Conservation (phyloP, 192 early-diverging fungal species). For the Gigaspora rosea region DNA sequence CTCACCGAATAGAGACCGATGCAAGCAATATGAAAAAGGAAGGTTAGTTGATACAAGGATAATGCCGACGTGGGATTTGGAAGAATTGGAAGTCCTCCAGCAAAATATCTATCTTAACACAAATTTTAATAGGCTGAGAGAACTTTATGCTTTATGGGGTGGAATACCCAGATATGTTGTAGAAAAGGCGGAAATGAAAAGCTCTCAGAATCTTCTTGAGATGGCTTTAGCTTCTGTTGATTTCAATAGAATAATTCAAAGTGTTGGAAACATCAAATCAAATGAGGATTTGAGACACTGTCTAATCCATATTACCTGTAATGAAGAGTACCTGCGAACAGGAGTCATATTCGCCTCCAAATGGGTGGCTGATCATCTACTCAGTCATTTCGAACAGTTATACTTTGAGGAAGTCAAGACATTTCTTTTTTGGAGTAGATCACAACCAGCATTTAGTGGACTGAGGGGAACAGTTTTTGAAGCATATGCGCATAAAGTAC, state of each 20-base stretch:
- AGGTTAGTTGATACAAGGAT: constrained; percentile 19
- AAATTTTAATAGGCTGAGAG: constrained; percentile 3
- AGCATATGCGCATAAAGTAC: constrained; percentile 17
- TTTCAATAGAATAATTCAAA: constrained; percentile 14
- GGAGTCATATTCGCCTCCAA: constrained; percentile 22
- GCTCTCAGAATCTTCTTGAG: constrained; percentile 17
- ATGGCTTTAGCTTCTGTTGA: not conserved
- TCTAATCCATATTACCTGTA: constrained; percentile 23
- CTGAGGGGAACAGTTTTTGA: constrained; percentile 10
- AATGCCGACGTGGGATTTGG: constrained; percentile 3
- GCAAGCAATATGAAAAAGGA: constrained; percentile 16
- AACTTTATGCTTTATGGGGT: constrained; percentile 14
- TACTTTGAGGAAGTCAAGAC: constrained; percentile 9
- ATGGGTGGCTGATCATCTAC: constrained; percentile 22
- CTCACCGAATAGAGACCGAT: constrained; percentile 17
- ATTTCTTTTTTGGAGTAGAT: constrained; percentile 1
- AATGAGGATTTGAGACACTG: not conserved
- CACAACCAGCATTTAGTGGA: constrained; percentile 8
- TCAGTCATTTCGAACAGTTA: constrained; percentile 10
- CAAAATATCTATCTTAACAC: not conserved
- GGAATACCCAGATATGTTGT: constrained; percentile 18
- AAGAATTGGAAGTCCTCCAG: constrained; percentile 14
- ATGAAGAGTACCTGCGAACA: constrained; percentile 16
- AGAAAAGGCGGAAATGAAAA: constrained; percentile 22
- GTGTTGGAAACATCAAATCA: constrained; percentile 20